A percentile compares a stretch with the other conserved stretches of the same genome.
These are phyloP conservation scores for Russula foetens DNA, from an alignment of 768 basidiomycete genomes.

Conservation along the genomic window DNA sequence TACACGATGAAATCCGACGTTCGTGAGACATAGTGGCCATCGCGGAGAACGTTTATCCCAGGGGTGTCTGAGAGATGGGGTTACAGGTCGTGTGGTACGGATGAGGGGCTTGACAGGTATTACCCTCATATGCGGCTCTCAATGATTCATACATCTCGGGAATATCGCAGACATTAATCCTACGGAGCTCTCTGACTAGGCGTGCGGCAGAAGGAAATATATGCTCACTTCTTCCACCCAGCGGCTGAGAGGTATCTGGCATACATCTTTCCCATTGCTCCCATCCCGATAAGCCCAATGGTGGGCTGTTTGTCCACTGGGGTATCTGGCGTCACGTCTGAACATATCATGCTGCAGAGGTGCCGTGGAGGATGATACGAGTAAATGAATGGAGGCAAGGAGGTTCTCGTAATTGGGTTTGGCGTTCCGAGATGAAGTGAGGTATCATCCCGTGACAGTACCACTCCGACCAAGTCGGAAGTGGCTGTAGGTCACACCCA, in stretches of 20 bases:
- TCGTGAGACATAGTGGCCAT: constrained; percentile 85
- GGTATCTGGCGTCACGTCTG: constrained; percentile 27
- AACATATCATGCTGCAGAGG: constrained; percentile 3
- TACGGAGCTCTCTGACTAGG: constrained; percentile 26
- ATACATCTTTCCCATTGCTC: constrained; percentile 96
- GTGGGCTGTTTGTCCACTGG: constrained; percentile 52
- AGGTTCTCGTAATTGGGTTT: no score
- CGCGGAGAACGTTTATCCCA: constrained; percentile 57
- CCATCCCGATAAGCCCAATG: constrained; percentile 95
- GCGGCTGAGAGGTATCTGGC: constrained; percentile 65
- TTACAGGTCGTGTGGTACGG: not conserved
- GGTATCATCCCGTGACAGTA: not conserved
- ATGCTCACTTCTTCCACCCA: constrained; percentile 74
- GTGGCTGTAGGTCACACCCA: not conserved
- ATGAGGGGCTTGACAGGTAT: not conserved
- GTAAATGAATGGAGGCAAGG: not conserved
- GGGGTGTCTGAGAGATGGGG: constrained; percentile 35
- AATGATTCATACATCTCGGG: constrained; percentile 66
- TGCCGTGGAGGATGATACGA: not conserved
- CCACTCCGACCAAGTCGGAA: not conserved
- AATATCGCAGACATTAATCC: constrained; percentile 85
- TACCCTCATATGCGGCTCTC: constrained; percentile 53
- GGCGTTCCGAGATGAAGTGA: not conserved
- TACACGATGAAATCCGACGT: constrained; percentile 92
- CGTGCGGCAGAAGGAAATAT: not conserved